Base-by-base conservation (phyloP, 495 filamentous ascomycete genomes). In the Penicillium malachiteum region DNA sequence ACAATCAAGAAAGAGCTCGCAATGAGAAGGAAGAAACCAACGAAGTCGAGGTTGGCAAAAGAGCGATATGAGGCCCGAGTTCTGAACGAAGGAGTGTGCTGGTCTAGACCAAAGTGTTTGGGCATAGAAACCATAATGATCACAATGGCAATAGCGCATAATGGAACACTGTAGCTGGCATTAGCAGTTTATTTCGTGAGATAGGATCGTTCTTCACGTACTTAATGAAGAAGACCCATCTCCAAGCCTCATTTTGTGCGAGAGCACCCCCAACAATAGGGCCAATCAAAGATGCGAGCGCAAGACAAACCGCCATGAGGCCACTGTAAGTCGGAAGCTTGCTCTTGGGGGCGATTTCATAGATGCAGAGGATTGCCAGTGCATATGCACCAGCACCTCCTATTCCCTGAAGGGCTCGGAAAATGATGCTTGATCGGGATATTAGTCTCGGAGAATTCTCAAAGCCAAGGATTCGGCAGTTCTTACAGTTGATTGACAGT, bases 151-250 rank as follows among this genome's bases (percentile, higher is more conserved):
- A 69, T 46, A 7, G 47, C 53, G 12, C 65, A 66, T 2, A 68
- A 35, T 1, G 65, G 66, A 12, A 56, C 57, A 49, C 68, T 69
- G 16, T 1, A 17, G 7, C 32, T 14, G 12, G 51, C 3, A 12
- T 57, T 14, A 43, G 55, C 32, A 47, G 13, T 13, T 17, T 18
- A n/a, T 16, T 17, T 3, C 1, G 3, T n/a, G 5, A 32, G 13
- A 18, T 31, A 13, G 7, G 5, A 17, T 42, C 1, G 34, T 13
- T 2, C 2, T 13, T 11, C 11, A 59, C 71, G 40, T 59, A 76
- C 72, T 89, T 89, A 63, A 88, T 77, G 66, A 80, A 79, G 57
- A 87, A 88, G 33, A 83, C 78, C 74, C 83, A 85, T 44, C 80
- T 65, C 87, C 86, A 89, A 3, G 66, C 65, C 6, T 75, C 71